Evolutionary conservation across 2,329 filamentous ascomycete genomes (phyloP), one percentile per base, ranked within the genome.

Genomic region (Arthrobotrys megalospora): DNA sequence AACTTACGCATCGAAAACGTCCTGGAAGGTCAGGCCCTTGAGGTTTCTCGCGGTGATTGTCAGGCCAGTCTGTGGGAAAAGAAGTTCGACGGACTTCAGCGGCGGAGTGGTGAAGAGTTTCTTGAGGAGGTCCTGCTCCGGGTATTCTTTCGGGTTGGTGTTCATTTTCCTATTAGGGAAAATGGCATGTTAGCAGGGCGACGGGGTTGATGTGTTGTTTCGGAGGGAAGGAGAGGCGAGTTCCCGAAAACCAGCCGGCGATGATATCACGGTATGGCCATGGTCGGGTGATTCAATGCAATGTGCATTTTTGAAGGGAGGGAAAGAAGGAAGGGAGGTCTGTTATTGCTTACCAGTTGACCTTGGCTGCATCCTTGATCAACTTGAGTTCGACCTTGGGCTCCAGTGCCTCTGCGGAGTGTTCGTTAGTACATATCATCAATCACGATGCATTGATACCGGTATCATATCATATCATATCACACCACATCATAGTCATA

Each of bases 1-100:
- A 60, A 78, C 75, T 78, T 72, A 78, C 75, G 36, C 95, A 85
- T 97, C 94, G 85, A 97, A 84, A 75, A 94, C 94, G 85, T 98
- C 95, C 88, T 97, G 97, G 88, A 98, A 95, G 72, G 95, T 98
- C 81, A 98, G 94, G 71, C 95, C 95, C 85, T 94, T 95, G 82
- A 94, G 87, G 86, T 97, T 98, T 83, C 95, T 90, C 83, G 94
- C 95, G 36, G 92, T 93, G 81, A 97, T 92, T 83, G 95, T 91
- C 70, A 96, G 89, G 64, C 95, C 95, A 66, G 96, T 87, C 19
- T 60, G 55, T 14, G 93, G 93, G 88, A 97, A 97, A 86, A 94
- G 90, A 55, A 98, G 88, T 85, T 97, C 94, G 85, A 98, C 95
- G 87, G 93, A 95, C 89, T 96, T 97, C 85, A 98, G 90, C 38